phyloP scores from a whole-genome alignment of 768 basidiomycete species.

The Boletellus sp. region DNA sequence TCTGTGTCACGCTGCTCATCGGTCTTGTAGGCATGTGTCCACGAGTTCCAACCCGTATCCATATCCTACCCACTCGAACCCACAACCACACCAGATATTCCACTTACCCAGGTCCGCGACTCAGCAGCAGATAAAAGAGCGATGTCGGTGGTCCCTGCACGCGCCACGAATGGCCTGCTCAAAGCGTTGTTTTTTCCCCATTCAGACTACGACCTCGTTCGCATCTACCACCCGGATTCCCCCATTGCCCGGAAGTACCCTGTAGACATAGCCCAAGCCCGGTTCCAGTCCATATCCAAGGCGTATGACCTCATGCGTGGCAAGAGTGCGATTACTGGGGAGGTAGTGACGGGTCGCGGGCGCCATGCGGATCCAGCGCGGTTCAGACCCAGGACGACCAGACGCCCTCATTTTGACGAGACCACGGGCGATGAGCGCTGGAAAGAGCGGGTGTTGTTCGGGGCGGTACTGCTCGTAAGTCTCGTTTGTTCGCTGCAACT shows the following conservation, averaged over 20 bases:
- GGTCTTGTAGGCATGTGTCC: constrained; percentile 16
- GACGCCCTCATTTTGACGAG: constrained; percentile 47
- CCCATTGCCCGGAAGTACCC: constrained; percentile 39
- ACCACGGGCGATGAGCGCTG: constrained; percentile 51
- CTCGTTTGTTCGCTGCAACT: not conserved
- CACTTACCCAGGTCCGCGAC: constrained; percentile 53
- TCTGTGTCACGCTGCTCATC: constrained; percentile 1
- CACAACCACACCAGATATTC: constrained; percentile 62
- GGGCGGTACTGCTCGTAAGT: constrained; percentile 50
- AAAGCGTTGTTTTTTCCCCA: not conserved
- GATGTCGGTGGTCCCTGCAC: constrained; percentile 42
- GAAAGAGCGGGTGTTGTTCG: constrained; percentile 61
- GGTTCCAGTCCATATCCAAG: constrained; percentile 63
- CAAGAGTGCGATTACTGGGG: constrained; percentile 31
- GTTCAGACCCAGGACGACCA: constrained; percentile 36
- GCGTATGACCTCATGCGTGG: constrained; percentile 67
- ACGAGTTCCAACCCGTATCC: constrained; percentile 39
- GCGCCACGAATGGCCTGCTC: not conserved
- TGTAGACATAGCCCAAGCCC: constrained; percentile 52
- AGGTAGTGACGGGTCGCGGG: constrained; percentile 13
- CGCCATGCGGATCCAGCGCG: constrained; percentile 35
- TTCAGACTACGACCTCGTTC: constrained; percentile 74
- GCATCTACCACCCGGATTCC: constrained; percentile 77
- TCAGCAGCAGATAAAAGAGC: constrained; percentile 50
- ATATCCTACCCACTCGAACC: constrained; percentile 47